Evolutionary conservation across 2,329 filamentous ascomycete species (phyloP).

Genomic region (Sporothrix sp.): DNA sequence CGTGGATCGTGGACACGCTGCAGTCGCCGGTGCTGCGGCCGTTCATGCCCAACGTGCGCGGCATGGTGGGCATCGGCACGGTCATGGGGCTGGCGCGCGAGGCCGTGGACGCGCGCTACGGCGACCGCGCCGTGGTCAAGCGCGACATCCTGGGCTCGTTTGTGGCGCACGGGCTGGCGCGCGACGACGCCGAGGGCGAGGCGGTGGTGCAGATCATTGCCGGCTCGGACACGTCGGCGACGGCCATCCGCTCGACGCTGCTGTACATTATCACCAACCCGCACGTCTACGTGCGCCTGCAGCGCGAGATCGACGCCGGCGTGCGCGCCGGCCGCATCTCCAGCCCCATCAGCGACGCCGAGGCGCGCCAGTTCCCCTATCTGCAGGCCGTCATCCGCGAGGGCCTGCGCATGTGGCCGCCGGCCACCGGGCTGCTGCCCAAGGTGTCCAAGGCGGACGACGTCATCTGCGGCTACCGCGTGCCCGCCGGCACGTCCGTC

Average conservation of each 20-base stretch:
- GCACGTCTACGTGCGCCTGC: constrained; percentile 19
- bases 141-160: constrained; percentile 32
- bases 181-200: constrained; percentile 35
- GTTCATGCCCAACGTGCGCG: constrained; percentile 16
- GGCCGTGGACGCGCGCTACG: constrained; percentile 17
- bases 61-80: constrained; percentile 16
- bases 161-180: constrained; percentile 29
- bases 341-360: constrained; percentile 27
- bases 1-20: constrained; percentile 31
- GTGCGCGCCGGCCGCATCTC: constrained; percentile 20
- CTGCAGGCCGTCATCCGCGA: constrained; percentile 43
- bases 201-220: constrained; percentile 30
- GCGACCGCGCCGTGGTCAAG: constrained; percentile 15
- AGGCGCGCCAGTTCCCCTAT: constrained; percentile 34
- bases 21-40: constrained; percentile 30
- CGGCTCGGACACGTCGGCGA: constrained; percentile 24
- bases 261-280: constrained; percentile 22
- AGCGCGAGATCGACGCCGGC: constrained; percentile 29
- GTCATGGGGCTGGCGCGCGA: constrained; percentile 19
- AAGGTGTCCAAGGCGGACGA: constrained; percentile 28
- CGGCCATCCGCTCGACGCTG: constrained; percentile 21
- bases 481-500: constrained; percentile 37
- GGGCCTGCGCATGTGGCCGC: constrained; percentile 37
- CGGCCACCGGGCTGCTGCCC: constrained; percentile 26
- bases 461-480: constrained; percentile 29